phyloP scores from a whole-genome alignment of 306 rosid genomes.

The Myrica gale region DNA sequence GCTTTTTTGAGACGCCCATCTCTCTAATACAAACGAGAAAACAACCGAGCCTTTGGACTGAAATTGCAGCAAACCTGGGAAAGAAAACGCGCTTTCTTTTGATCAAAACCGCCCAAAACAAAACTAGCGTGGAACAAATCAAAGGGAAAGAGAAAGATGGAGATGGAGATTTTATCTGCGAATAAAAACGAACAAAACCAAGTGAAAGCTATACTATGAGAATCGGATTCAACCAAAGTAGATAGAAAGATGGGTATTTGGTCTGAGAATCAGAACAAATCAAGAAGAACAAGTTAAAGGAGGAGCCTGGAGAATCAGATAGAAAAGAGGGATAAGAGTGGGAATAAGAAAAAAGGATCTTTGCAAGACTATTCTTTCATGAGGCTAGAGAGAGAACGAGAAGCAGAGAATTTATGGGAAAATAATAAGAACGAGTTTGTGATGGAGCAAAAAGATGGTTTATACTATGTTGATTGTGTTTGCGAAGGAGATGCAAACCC shows the following conservation, averaged over 20 bases:
- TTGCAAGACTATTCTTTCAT: constrained; percentile 10
- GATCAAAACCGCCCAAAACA: neutral
- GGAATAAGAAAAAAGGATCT: constrained; percentile 72
- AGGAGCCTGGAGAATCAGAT: constrained; percentile 23
- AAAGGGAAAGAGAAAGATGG: constrained; percentile 15
- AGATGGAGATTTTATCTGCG: constrained; percentile 23
- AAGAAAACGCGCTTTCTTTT: constrained; percentile 1
- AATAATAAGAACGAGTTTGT: constrained; percentile 34
- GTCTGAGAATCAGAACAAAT: constrained; percentile 34
- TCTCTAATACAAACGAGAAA: constrained; percentile 17
- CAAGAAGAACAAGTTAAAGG: neutral
- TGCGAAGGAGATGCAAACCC: constrained; percentile 13
- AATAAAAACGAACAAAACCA: constrained; percentile 25
- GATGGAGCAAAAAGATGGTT: constrained; percentile 11
- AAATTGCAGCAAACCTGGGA: neutral
- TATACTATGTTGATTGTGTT: constrained; percentile 23
- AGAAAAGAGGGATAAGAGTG: constrained; percentile 22
- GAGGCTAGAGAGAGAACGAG: constrained; percentile 29
- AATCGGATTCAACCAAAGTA: constrained; percentile 9
- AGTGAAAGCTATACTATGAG: neutral
- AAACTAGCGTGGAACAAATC: constrained; percentile 14
- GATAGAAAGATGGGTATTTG: constrained; percentile 30
- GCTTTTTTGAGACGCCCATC: constrained; percentile 87
- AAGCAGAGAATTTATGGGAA: constrained; percentile 30
- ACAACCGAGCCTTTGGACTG: neutral